Conservation (phyloP, 805 yeast species). For the Starmera quercuum region DNA sequence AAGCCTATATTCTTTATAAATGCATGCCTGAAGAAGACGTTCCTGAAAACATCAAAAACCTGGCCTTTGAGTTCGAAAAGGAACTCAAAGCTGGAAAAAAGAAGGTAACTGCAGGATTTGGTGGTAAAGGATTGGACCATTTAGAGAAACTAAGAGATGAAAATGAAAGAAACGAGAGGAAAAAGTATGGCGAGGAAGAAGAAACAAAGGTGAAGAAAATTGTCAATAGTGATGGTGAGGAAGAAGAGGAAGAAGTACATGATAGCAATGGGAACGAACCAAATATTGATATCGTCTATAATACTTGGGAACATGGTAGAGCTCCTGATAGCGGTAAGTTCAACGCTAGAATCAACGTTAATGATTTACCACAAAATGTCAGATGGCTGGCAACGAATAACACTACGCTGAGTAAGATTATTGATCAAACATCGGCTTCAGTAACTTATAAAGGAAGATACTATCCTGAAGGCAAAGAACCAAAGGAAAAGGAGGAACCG, state of each 20-base stretch:
- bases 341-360: slow-evolving; percentile 67
- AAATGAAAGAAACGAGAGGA: slow-evolving; percentile 41
- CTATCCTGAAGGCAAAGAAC: slow-evolving; percentile 53
- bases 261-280: slow-evolving; percentile 20
- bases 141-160: slow-evolving; percentile 55
- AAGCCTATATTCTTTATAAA: slow-evolving; percentile 48
- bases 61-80: slow-evolving; percentile 48
- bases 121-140: slow-evolving; percentile 85
- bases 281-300: slow-evolving; percentile 36
- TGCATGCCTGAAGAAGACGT: slow-evolving; percentile 44
- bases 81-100: slow-evolving; percentile 64
- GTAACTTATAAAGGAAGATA: slow-evolving; percentile 78
- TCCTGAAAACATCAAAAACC: slow-evolving; percentile 38
- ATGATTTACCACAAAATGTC: slow-evolving; percentile 77
- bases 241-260: slow-evolving; percentile 14
- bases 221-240: slow-evolving; percentile 6
- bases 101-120: slow-evolving; percentile 70
- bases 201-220: slow-evolving; percentile 11
- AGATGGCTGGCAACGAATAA: slow-evolving; percentile 73
- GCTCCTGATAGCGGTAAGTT: slow-evolving; percentile 49
- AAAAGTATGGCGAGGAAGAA: slow-evolving; percentile 37
- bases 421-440: slow-evolving; percentile 66
- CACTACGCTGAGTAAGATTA: slow-evolving; percentile 52
- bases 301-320: slow-evolving; percentile 43
- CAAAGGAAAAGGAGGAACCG: slow-evolving; percentile 54